Conservation (phyloP, 176 grass and related monocot genomes). For the Neostapfia colusana region DNA sequence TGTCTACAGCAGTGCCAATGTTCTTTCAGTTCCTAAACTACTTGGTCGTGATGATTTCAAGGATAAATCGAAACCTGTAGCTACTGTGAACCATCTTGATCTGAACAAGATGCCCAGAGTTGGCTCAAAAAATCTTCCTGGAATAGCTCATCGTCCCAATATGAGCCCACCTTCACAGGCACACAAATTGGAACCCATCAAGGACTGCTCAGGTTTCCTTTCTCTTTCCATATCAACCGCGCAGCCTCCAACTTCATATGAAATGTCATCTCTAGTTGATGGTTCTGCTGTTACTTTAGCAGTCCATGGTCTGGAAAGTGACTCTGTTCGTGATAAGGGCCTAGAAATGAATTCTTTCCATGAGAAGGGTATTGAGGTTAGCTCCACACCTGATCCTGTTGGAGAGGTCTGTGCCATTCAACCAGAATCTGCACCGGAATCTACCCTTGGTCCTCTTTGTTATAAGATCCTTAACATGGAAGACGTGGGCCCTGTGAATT, state of each 20-base stretch:
- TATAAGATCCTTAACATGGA: conserved; percentile 66
- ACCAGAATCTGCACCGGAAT: conserved; percentile 33
- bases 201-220: conserved; percentile 38
- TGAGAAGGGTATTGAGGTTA: conserved; percentile 40
- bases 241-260: conserved; percentile 35
- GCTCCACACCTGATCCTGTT: conserved; percentile 28
- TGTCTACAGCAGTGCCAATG: conserved; percentile 42
- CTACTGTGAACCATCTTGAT: conserved; percentile 41
- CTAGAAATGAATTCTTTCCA: conserved; percentile 36
- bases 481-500: conserved; percentile 43
- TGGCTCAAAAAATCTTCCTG: conserved; percentile 39
- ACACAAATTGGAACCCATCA: conserved; percentile 38
- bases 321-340: conserved; percentile 45
- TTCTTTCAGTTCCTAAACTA: conserved; percentile 42
- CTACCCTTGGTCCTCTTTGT: conserved; percentile 72
- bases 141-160: conserved; percentile 36
- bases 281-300: conserved; percentile 45
- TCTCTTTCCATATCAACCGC: conserved; percentile 35
- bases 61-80: conserved; percentile 26
- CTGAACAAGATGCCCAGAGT: conserved; percentile 32
- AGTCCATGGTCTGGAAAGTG: conserved; percentile 32
- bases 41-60: conserved; percentile 48
- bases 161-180: conserved; percentile 33
- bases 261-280: conserved; percentile 38
- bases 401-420: conserved; percentile 22